Percentiles rank a stretch among this genome's conserved stretches.
Conservation (phyloP, 768 basidiomycete species). For the Mycena belliarum region DNA sequence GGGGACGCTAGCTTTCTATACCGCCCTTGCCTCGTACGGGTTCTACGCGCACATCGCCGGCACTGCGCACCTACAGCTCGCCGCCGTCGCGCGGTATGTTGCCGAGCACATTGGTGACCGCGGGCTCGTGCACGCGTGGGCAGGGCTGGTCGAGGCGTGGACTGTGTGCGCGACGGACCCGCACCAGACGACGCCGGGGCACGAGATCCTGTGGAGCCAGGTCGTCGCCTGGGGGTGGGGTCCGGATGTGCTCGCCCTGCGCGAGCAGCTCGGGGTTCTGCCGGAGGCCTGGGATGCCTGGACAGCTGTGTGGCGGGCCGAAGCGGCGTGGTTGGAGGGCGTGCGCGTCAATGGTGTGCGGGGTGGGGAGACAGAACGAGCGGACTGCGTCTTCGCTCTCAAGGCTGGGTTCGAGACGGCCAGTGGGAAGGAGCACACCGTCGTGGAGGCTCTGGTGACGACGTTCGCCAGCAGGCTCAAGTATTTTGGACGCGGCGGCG, state of each 20-base stretch:
- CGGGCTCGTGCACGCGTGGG: conserved; percentile 50
- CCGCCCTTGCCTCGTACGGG: conserved; percentile 73
- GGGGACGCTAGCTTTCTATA: conserved; percentile 64
- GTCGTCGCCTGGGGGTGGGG: conserved; percentile 79
- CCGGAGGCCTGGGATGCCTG: conserved; percentile 39
- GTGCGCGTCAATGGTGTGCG: conserved; percentile 67
- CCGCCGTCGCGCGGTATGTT: conserved; percentile 49
- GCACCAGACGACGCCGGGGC: conserved; percentile 81
- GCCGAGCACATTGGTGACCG: conserved; percentile 34
- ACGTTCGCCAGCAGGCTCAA: conserved; percentile 33
- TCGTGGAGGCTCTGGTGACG: conserved; percentile 39
- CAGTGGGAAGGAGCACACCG: conserved; percentile 32
- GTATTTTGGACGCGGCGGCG: conserved; percentile 16
- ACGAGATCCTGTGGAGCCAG: conserved; percentile 91
- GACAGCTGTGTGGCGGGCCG: conserved; percentile 55
- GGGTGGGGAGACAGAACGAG: conserved; percentile 66
- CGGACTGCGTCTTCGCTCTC: conserved; percentile 36
- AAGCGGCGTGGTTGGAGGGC: conserved; percentile 78
- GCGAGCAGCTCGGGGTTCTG: conserved; percentile 32
- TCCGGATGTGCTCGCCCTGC: conserved; percentile 49
- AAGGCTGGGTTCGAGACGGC: conserved; percentile 40
- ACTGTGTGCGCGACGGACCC: conserved; percentile 86
- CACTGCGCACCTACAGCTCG: conserved; percentile 59
- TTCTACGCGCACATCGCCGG: conserved; percentile 70
- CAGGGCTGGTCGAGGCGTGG: conserved; percentile 68